A percentile compares a stretch with the other conserved stretches of the same genome.
Evolutionary conservation across 2,329 filamentous ascomycete species (phyloP).

Genomic region (Sarocladium brachiariae): DNA sequence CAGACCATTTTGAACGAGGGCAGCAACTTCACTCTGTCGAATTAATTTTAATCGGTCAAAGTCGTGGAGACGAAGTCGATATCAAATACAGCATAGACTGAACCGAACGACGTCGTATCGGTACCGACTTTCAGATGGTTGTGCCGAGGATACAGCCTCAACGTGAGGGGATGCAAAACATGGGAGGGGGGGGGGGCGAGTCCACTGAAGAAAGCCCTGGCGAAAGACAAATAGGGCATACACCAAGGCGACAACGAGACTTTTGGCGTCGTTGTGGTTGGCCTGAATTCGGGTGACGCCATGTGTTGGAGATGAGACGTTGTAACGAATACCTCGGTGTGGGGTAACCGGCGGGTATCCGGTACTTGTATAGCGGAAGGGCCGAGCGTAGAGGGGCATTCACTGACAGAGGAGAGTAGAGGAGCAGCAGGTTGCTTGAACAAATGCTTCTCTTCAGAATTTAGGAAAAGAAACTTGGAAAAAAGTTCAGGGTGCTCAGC

Average conservation of each 20-base stretch:
- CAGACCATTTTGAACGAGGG: background rate
- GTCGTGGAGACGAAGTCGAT: background rate
- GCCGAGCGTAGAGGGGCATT: too few species aligned
- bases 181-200: too few species aligned
- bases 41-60: background rate
- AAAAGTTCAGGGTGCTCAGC: too few species aligned
- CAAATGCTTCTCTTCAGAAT: too few species aligned
- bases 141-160: background rate
- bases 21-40: background rate
- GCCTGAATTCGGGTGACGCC: constrained; percentile 1
- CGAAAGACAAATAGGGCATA: background rate
- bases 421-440: too few species aligned
- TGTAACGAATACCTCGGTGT: background rate
- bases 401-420: too few species aligned
- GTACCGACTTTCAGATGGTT: background rate
- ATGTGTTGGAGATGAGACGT: background rate
- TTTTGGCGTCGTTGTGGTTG: background rate
- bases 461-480: too few species aligned
- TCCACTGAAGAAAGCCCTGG: too few species aligned
- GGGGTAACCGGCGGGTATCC: background rate
- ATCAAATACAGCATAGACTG: too few species aligned
- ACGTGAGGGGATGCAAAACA: background rate
- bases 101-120: too few species aligned
- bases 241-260: background rate
- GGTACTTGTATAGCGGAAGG: background rate